Evolutionary conservation across 352 stramenopile species (phyloP), one percentile per base, ranked within the genome.

Genomic region (Pythium plurisporium): DNA sequence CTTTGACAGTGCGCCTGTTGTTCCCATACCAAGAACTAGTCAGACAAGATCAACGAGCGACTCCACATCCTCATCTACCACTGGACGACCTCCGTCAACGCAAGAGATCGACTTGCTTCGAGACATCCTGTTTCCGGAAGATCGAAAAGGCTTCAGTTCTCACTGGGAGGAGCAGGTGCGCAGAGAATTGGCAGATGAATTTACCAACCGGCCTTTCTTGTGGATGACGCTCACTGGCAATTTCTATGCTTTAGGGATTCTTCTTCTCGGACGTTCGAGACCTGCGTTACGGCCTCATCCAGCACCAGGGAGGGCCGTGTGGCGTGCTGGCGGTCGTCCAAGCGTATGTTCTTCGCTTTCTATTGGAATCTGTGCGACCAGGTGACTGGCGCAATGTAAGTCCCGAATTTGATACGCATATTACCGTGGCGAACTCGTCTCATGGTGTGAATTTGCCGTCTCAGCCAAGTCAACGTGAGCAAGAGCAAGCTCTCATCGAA

Each of bases 291-390:
- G 95, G 95, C 31, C 70, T 99, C 20, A 79, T 95, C 44, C 96
- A 98, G 72, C 59, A 83, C 46, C 83, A 98, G 62, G 95, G 95
- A 30, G 95, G 95, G 4, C 96, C 96, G 4, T 99, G 96, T 56
- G 96, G 96, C 15, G 91, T 98, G 1, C 76, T 99, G 14, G 95
- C 95, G 11, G 87, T 95, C 6, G 76, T 98, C 1, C 94, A 98
- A 64, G 95, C 82, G 0, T 96, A 96, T 55, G 76, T 97, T 23
- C 63, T 98, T 30, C 71, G 74, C 26, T 86, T 91, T 43, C 62
- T 98, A 14, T 53, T 88, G 15, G 64, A 74, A 19, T 62, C 64
- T 5, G 59, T 53, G 17, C 37, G 36, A 23, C 44, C 60, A 34
- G 48, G 55, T 14, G 65, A 87, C 53, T 93, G 79, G 79, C 74